phyloP scores from a whole-genome alignment of 2,329 filamentous ascomycete genomes.

The Cladophialophora immunda region DNA sequence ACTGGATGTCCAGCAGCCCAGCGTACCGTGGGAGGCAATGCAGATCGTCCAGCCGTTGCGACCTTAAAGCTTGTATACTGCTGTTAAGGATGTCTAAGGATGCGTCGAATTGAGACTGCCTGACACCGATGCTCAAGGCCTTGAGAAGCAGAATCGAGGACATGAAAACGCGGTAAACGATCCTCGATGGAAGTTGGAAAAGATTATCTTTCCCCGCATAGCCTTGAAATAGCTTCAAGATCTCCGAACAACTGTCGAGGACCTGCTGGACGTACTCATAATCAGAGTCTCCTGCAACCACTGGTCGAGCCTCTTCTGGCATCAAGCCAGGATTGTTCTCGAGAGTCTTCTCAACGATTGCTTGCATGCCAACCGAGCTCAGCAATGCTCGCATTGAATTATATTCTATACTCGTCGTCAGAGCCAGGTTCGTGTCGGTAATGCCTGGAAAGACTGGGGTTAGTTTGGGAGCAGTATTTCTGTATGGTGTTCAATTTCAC shows the following conservation, averaged over 20 bases:
- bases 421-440: neutral
- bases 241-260: neutral
- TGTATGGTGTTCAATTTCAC: constrained; percentile 16
- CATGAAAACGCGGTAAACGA: constrained; percentile 63
- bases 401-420: constrained; percentile 1
- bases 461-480: constrained; percentile 44
- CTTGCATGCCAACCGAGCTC: neutral
- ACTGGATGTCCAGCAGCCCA: constrained; percentile 57
- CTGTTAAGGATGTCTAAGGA: constrained; percentile 59
- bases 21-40: constrained; percentile 62
- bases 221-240: constrained; percentile 55
- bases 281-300: neutral
- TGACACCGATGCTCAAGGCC: constrained; percentile 59
- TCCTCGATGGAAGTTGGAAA: constrained; percentile 62
- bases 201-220: constrained; percentile 58
- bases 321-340: neutral
- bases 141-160: constrained; percentile 65
- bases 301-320: constrained; percentile 3
- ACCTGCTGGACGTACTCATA: constrained; percentile 4
- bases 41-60: constrained; percentile 61
- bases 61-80: constrained; percentile 58
- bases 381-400: neutral
- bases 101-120: constrained; percentile 59
- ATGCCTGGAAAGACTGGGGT: constrained; percentile 25
- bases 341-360: neutral